phyloP scores from a whole-genome alignment of 257 asterid species.

The Sherardia arvensis region DNA sequence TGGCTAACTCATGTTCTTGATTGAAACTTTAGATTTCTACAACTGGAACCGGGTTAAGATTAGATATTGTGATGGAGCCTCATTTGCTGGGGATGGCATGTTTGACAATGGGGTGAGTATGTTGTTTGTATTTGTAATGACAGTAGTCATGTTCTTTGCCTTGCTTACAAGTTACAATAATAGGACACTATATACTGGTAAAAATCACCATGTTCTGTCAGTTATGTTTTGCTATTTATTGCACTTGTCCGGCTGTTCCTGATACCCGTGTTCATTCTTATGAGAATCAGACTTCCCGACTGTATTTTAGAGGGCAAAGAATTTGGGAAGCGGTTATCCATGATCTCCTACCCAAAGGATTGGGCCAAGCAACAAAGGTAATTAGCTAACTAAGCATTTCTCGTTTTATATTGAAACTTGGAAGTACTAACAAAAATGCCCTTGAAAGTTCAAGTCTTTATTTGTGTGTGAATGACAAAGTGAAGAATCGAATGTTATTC shows the following conservation, averaged over 20 bases:
- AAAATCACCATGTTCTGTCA: neutral
- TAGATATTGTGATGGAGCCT: conserved; percentile 95
- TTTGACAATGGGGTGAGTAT: conserved; percentile 62
- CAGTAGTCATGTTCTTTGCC: neutral
- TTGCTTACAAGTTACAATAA: neutral
- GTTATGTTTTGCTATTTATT: neutral
- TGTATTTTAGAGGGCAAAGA: conserved; percentile 92
- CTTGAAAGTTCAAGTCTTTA: neutral
- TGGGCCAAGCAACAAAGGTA: conserved; percentile 67
- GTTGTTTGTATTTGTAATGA: neutral
- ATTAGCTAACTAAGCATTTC: neutral
- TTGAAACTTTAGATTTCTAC: conserved; percentile 64
- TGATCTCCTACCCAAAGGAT: conserved; percentile 87
- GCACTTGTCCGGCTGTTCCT: neutral
- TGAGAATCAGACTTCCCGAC: conserved; percentile 66
- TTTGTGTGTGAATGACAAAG: neutral
- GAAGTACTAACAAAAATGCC: neutral
- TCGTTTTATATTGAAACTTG: neutral
- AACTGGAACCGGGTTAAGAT: conserved; percentile 94
- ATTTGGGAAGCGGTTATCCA: conserved; percentile 75
- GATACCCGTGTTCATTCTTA: conserved; percentile 11
- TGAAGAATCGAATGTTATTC: neutral
- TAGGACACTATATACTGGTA: neutral
- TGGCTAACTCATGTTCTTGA: conserved; percentile 6
- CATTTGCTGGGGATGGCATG: conserved; percentile 73